phyloP scores from a whole-genome alignment of 371 early-diverging fungal genomes.

The Rhizopus sp. region DNA sequence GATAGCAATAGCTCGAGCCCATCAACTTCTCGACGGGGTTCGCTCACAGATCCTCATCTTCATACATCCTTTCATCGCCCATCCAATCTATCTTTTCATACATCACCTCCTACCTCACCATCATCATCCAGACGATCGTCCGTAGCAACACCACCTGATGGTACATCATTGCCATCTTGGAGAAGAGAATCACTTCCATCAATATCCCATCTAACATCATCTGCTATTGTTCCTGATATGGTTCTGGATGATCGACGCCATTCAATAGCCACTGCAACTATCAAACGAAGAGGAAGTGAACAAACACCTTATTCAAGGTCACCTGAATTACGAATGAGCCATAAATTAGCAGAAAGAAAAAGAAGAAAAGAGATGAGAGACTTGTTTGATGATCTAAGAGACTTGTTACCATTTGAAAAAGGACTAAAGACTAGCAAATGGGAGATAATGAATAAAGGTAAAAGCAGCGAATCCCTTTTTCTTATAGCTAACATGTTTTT shows the following conservation, averaged over 20 bases:
- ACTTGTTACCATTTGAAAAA: constrained; percentile 65
- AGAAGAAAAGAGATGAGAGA: constrained; percentile 81
- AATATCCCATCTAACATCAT: constrained; percentile 35
- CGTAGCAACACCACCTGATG: constrained; percentile 12
- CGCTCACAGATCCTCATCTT: constrained; percentile 31
- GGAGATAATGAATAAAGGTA: constrained; percentile 77
- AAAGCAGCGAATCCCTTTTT: neutral
- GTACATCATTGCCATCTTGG: constrained; percentile 17
- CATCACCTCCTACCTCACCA: constrained; percentile 36
- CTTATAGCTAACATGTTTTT: neutral
- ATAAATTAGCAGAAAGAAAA: constrained; percentile 79
- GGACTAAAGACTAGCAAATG: constrained; percentile 75
- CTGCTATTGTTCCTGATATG: constrained; percentile 20
- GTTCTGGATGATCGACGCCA: constrained; percentile 18
- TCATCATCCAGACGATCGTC: constrained; percentile 33
- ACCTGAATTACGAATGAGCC: constrained; percentile 63
- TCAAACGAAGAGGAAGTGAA: constrained; percentile 11
- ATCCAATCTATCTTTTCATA: constrained; percentile 13
- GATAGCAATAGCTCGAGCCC: constrained; percentile 21
- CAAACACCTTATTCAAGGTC: constrained; percentile 62
- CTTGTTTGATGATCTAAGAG: constrained; percentile 75
- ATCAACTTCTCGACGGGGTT: constrained; percentile 34
- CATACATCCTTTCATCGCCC: constrained; percentile 23
- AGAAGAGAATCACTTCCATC: constrained; percentile 43
- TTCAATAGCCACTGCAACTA: constrained; percentile 9